These are phyloP conservation scores for Torulaspora maleeae DNA, from an alignment of 805 yeast genomes.

Conservation along the genomic window DNA sequence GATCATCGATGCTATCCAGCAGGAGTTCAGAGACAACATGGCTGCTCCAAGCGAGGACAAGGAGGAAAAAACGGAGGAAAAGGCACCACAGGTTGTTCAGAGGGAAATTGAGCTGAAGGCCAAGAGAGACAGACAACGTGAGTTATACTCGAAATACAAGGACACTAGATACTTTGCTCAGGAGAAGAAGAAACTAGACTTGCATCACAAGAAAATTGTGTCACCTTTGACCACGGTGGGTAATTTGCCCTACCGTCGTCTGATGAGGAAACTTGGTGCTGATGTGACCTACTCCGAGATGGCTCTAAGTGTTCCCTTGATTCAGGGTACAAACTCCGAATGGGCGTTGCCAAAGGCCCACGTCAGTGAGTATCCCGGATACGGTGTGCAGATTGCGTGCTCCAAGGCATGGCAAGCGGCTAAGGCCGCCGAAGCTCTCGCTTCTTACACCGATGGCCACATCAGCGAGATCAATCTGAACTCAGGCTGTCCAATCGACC, in stretches of 20 bases:
- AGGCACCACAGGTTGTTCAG: conserved; percentile 30
- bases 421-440: conserved; percentile 75
- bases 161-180: conserved; percentile 72
- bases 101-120: conserved; percentile 33
- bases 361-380: conserved; percentile 72
- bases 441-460: conserved; percentile 41
- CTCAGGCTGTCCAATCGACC: conserved; percentile 97
- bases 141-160: conserved; percentile 42
- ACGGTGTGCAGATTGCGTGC: conserved; percentile 91
- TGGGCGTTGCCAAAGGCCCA: conserved; percentile 98
- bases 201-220: conserved; percentile 72
- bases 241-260: conserved; percentile 87
- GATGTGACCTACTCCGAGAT: conserved; percentile 92
- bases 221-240: conserved; percentile 98
- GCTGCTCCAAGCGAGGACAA: conserved; percentile 34
- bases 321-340: conserved; percentile 88
- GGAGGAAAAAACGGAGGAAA: conserved; percentile 22
- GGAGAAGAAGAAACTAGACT: conserved; percentile 76
- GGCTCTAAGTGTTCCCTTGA: conserved; percentile 82
- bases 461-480: conserved; percentile 86
- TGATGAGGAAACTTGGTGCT: conserved; percentile 87
- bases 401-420: conserved; percentile 90
- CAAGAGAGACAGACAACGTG: conserved; percentile 31
- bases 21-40: conserved; percentile 30
- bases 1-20: conserved; percentile 57